These are phyloP conservation scores for Tricholoma matsutake DNA, from an alignment of 768 basidiomycete genomes.

Conservation along the genomic window DNA sequence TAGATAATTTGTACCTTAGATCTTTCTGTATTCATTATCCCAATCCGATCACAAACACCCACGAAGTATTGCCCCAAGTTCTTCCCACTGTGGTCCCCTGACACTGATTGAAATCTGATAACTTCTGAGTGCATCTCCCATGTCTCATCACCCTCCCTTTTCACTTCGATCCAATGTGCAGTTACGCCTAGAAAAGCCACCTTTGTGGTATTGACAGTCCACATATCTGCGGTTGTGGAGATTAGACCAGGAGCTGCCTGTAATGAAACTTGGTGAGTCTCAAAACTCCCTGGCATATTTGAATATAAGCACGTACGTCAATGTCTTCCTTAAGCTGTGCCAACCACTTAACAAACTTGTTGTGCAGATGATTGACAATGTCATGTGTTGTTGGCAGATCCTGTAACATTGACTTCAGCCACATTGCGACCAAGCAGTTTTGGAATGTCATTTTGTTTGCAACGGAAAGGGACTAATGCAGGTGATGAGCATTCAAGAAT, in stretches of 20 bases:
- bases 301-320: neutral
- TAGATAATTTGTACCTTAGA: too few relatives aligned
- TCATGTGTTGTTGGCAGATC: constrained; percentile 5
- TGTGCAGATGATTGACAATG: constrained; percentile 12
- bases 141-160: neutral
- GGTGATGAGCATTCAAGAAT: too few relatives aligned
- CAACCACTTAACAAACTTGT: constrained; percentile 7
- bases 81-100: too few relatives aligned
- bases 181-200: constrained; percentile 9
- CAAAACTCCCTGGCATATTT: neutral
- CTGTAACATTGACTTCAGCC: neutral
- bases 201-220: constrained; percentile 7
- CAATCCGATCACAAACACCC: too few relatives aligned
- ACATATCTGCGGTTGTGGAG: constrained; percentile 11
- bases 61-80: too few relatives aligned
- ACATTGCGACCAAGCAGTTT: neutral
- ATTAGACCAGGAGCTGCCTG: constrained; percentile 17
- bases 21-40: too few relatives aligned
- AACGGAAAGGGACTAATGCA: neutral
- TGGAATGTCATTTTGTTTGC: neutral
- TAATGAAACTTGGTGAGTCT: neutral
- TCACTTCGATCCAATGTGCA: constrained; percentile 18
- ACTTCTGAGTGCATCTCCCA: constrained; percentile 13
- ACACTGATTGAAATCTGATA: too few relatives aligned
- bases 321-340: constrained; percentile 10